phyloP scores from a whole-genome alignment of 345 rosid species.

The Eucalyptus victrix region DNA sequence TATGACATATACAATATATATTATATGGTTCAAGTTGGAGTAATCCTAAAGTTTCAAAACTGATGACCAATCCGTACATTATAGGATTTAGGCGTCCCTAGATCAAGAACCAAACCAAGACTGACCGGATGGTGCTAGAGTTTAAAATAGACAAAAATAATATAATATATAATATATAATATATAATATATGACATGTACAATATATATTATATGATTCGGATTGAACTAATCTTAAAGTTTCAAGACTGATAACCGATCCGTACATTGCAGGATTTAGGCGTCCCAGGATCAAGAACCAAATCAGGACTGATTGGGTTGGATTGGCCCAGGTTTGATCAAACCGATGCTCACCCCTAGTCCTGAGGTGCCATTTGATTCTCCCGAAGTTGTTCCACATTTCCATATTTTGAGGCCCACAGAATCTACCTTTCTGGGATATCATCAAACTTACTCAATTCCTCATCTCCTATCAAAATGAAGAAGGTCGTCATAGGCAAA shows the following conservation, averaged over 20 bases:
- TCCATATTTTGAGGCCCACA: not conserved
- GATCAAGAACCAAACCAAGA: no score
- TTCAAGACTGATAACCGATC: no score
- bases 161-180: no score
- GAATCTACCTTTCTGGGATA: not conserved
- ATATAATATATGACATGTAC: no score
- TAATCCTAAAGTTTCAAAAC: no score
- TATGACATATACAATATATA: no score
- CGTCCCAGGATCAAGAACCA: no score
- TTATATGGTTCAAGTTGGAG: rapidly evolving
- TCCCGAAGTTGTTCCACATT: not conserved
- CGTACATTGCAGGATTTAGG: no score
- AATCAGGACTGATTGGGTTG: rapidly evolving
- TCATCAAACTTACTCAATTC: not conserved
- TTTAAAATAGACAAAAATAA: not conserved
- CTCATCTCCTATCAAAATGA: not conserved
- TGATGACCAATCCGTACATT: no score
- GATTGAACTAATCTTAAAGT: rapidly evolving
- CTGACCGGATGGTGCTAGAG: not conserved
- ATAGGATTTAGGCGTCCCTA: rapidly evolving
- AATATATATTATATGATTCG: no score
- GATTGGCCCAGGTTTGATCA: rapidly evolving
- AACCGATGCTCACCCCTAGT: no score
- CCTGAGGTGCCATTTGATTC: not conserved
- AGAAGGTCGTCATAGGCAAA: not conserved